phyloP scores from a whole-genome alignment of 768 basidiomycete species.

The Aureoboletus auriporus region DNA sequence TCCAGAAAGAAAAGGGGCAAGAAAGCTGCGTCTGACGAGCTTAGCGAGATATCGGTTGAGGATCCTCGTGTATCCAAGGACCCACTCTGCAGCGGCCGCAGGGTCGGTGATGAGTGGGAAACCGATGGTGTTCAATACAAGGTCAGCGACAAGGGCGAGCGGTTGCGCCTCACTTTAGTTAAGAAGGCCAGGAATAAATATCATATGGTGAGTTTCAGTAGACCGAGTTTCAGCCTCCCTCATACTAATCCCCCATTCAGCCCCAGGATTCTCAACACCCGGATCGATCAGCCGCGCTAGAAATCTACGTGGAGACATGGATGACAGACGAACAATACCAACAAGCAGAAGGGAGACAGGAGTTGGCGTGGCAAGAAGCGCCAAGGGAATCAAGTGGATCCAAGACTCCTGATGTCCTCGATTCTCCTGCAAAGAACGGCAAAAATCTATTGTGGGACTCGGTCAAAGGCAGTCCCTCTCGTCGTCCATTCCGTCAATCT shows the following conservation, averaged over 20 bases:
- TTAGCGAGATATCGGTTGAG: constrained; percentile 46
- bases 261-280: constrained; percentile 77
- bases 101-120: constrained; percentile 76
- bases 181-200: constrained; percentile 69
- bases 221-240: constrained; percentile 4
- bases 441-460: constrained; percentile 73
- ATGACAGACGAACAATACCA: constrained; percentile 70
- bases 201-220: constrained; percentile 57
- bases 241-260: constrained; percentile 34
- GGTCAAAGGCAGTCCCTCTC: constrained; percentile 40
- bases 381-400: constrained; percentile 40
- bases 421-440: constrained; percentile 41
- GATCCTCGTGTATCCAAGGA: constrained; percentile 46
- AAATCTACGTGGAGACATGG: constrained; percentile 78
- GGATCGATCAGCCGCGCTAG: constrained; percentile 61
- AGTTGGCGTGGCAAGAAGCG: constrained; percentile 69
- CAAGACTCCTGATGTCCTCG: constrained; percentile 37
- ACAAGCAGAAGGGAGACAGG: constrained; percentile 54
- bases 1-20: constrained; percentile 56
- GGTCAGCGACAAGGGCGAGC: constrained; percentile 64
- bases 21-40: constrained; percentile 36
- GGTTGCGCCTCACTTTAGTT: constrained; percentile 65
- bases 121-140: constrained; percentile 66
- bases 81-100: constrained; percentile 51
- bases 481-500: constrained; percentile 45